These are phyloP conservation scores for Fusarium annulatum DNA, from an alignment of 2,329 filamentous ascomycete genomes.

Conservation along the genomic window DNA sequence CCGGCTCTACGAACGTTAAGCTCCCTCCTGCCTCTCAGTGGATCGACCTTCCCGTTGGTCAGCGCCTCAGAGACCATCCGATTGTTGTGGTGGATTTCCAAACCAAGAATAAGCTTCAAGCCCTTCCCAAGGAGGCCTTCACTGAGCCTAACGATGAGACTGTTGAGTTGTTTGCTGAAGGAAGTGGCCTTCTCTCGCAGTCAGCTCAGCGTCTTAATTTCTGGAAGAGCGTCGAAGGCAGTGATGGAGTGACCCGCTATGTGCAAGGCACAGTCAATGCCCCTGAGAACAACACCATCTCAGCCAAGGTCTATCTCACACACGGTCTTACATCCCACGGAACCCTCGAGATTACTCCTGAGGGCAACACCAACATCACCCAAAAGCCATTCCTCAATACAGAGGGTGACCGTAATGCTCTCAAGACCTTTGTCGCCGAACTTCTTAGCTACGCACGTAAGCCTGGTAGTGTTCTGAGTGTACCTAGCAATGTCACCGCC, in stretches of 20 bases:
- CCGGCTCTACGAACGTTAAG: conserved; percentile 59
- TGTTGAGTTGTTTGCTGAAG: conserved; percentile 49
- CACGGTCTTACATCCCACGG: conserved; percentile 61
- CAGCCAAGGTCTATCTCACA: conserved; percentile 61
- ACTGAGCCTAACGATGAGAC: conserved; percentile 40
- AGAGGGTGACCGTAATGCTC: conserved; percentile 44
- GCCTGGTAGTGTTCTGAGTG: conserved; percentile 35
- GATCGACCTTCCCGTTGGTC: conserved; percentile 69
- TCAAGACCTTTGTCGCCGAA: conserved; percentile 40
- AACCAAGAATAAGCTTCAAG: conserved; percentile 40
- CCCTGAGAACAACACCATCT: conserved; percentile 56
- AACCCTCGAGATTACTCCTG: conserved; percentile 53
- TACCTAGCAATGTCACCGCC: conserved; percentile 39
- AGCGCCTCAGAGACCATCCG: conserved; percentile 65
- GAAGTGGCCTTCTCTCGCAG: conserved; percentile 56
- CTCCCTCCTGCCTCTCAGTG: conserved; percentile 64
- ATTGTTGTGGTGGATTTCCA: conserved; percentile 49
- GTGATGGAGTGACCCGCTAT: conserved; percentile 50
- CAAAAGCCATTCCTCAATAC: conserved; percentile 51
- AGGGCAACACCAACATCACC: conserved; percentile 55
- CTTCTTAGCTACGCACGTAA: conserved; percentile 43
- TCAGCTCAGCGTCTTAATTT: conserved; percentile 58
- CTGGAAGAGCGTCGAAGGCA: conserved; percentile 57
- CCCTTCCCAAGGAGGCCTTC: conserved; percentile 40
- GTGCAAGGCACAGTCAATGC: conserved; percentile 59